Evolutionary conservation across 1,284 basidiomycete species (phyloP).

Genomic region (Irpex sp.): DNA sequence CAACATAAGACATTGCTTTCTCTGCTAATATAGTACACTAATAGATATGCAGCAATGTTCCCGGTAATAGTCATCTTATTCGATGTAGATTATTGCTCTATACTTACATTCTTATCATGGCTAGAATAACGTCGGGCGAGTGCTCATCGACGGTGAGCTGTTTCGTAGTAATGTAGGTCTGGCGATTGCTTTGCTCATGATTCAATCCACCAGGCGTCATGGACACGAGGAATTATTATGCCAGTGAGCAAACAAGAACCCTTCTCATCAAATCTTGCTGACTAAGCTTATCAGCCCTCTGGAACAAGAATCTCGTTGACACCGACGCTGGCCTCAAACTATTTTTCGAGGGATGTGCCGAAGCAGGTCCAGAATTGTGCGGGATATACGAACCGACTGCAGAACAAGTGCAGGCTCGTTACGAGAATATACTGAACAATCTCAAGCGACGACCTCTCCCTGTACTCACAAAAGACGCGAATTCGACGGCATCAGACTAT

Average conservation of each 20-base stretch:
- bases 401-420: constrained; percentile 11
- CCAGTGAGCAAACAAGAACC: background rate
- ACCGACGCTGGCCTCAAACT: constrained; percentile 13
- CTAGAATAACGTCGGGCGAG: constrained; percentile 15
- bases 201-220: constrained; percentile 7
- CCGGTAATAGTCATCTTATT: constrained; percentile 8
- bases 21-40: no score
- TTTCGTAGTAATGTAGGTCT: background rate
- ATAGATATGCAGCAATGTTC: constrained; percentile 22
- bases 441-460: constrained; percentile 8
- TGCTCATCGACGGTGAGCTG: constrained; percentile 15
- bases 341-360: constrained; percentile 17
- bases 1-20: background rate
- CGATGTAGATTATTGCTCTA: background rate
- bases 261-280: no score
- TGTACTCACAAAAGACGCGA: background rate
- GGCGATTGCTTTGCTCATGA: background rate
- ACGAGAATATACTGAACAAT: constrained; percentile 7
- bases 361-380: constrained; percentile 16
- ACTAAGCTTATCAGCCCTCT: constrained; percentile 3
- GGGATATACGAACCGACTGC: constrained; percentile 16
- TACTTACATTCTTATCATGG: background rate
- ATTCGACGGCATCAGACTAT: constrained; percentile 1
- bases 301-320: constrained; percentile 17
- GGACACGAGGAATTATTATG: constrained; percentile 14